phyloP scores from a whole-genome alignment of 345 rosid species.

The Euphorbia tirucalli region DNA sequence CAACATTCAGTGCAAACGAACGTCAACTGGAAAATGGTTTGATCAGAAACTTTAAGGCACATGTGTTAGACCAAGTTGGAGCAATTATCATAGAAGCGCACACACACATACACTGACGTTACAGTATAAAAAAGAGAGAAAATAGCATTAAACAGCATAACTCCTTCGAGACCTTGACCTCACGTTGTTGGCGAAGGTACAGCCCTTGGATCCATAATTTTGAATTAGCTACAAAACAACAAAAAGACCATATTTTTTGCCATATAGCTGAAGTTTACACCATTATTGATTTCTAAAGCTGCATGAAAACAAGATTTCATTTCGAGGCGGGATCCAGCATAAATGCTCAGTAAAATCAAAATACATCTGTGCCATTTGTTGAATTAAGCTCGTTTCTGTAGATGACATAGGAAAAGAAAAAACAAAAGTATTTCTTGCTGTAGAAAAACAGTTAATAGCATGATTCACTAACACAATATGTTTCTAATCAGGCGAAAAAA shows the following conservation, averaged over 20 bases:
- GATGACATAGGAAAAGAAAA: background rate
- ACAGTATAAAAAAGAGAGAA: background rate
- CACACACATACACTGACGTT: no score
- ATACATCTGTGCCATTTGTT: background rate
- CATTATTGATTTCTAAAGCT: background rate
- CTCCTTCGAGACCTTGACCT: conserved; percentile 52
- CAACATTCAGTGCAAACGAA: background rate
- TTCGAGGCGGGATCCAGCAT: background rate
- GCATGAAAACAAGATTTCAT: background rate
- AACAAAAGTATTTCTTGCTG: background rate
- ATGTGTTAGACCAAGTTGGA: background rate
- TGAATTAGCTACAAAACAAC: conserved; percentile 54
- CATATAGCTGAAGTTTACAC: background rate
- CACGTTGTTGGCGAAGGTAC: conserved; percentile 39
- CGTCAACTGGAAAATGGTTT: background rate
- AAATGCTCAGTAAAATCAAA: background rate
- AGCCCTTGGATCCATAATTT: conserved; percentile 76
- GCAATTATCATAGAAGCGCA: no score
- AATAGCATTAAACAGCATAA: conserved; percentile 32
- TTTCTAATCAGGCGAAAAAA: no score
- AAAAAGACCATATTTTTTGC: conserved; percentile 4
- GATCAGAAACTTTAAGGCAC: background rate
- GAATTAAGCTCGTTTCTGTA: background rate
- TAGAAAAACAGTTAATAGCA: background rate
- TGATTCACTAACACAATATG: background rate